Evolutionary conservation across 108 stramenopile species (phyloP).

Genomic region (Cyclotella kingstonii): DNA sequence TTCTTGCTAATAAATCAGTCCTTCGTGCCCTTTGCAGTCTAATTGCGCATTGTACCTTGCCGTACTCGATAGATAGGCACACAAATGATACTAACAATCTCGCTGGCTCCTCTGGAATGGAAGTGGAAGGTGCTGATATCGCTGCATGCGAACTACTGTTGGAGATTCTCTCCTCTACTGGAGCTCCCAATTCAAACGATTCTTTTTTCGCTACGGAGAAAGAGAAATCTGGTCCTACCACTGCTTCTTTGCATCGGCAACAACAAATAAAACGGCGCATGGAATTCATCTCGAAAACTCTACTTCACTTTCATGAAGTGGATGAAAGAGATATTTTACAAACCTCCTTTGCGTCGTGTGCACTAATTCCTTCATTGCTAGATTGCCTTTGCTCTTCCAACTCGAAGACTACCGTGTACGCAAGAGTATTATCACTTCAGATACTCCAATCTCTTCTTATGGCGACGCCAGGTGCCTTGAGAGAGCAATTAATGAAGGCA

Average conservation of each 20-base stretch:
- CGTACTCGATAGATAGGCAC: background rate
- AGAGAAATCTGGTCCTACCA: slow-evolving; percentile 1
- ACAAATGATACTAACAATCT: background rate
- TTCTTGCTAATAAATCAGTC: slow-evolving; percentile 17
- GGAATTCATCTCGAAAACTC: slow-evolving; percentile 32
- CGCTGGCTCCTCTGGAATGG: slow-evolving; percentile 12
- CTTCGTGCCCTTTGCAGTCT: slow-evolving; percentile 29
- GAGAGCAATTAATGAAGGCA: slow-evolving; percentile 64
- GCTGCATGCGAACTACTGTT: slow-evolving; percentile 36
- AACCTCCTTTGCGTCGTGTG: background rate
- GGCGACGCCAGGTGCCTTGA: slow-evolving; percentile 35
- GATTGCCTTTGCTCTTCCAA: slow-evolving; percentile 47
- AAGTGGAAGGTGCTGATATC: slow-evolving; percentile 41
- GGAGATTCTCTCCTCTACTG: slow-evolving; percentile 12
- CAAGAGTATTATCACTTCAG: slow-evolving; percentile 64
- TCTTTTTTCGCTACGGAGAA: background rate
- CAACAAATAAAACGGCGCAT: slow-evolving; percentile 23
- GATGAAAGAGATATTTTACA: slow-evolving; percentile 5
- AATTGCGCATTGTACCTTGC: slow-evolving; percentile 18
- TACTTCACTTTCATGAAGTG: slow-evolving; percentile 34
- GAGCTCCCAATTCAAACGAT: background rate
- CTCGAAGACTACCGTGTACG: slow-evolving; percentile 37
- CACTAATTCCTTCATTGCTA: slow-evolving; percentile 43
- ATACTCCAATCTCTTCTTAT: slow-evolving; percentile 42
- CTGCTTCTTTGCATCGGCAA: slow-evolving; percentile 19